Percentiles rank a stretch among this genome's conserved stretches.
phyloP scores from a whole-genome alignment of 306 rosid species.

The Vigna angularis region DNA sequence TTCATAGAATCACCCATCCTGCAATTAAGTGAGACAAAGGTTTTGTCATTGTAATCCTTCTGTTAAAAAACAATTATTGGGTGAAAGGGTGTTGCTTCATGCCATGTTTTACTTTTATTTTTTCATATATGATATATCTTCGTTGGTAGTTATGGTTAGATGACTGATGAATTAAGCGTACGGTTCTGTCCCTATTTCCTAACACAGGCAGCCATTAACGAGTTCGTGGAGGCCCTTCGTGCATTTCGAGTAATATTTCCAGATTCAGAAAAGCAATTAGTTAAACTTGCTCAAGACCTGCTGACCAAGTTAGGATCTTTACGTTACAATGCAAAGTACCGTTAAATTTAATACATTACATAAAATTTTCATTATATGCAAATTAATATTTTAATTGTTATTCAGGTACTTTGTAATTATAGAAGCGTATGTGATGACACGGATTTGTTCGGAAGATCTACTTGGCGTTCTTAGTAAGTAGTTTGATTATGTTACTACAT shows the following conservation, averaged over 20 bases:
- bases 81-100: not conserved
- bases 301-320: slow-evolving; percentile 65
- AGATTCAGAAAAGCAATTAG: slow-evolving; percentile 74
- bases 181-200: slow-evolving; percentile 29
- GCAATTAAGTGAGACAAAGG: not conserved
- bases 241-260: slow-evolving; percentile 83
- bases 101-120: not conserved
- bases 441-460: slow-evolving; percentile 63
- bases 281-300: slow-evolving; percentile 65
- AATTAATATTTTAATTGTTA: slow-evolving; percentile 29
- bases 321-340: slow-evolving; percentile 7
- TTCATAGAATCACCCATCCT: not conserved
- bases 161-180: slow-evolving; percentile 3
- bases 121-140: not conserved
- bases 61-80: not conserved
- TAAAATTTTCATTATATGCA: slow-evolving; percentile 28
- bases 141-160: not conserved
- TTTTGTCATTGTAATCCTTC: not conserved
- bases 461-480: slow-evolving; percentile 77
- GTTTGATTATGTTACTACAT: slow-evolving; percentile 6
- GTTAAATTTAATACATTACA: not conserved
- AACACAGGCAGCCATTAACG: slow-evolving; percentile 69
- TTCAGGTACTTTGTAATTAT: slow-evolving; percentile 50
- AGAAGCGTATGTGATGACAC: slow-evolving; percentile 65
- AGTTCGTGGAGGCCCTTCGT: slow-evolving; percentile 75